These are phyloP conservation scores for Aquilaria malaccensis DNA, from an alignment of 345 rosid genomes.

Conservation along the genomic window DNA sequence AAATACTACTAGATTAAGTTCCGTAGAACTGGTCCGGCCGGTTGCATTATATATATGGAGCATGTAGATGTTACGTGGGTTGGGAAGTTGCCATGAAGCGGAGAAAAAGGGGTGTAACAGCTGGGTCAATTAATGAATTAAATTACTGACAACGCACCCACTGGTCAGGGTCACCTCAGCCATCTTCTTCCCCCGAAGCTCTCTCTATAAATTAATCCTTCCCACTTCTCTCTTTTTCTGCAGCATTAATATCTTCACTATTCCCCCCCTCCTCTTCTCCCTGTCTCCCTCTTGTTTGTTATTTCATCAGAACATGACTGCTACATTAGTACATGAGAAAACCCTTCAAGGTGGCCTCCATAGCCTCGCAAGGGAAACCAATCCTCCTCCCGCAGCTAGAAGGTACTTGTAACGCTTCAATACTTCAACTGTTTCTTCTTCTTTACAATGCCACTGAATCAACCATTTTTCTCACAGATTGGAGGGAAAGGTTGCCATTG, in stretches of 20 bases:
- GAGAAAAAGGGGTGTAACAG: no score
- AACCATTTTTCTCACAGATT: conserved; percentile 26
- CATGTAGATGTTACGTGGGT: no score
- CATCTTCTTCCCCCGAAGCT: no score
- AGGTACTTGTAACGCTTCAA: conserved; percentile 28
- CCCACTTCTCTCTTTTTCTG: no score
- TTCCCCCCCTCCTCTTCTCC: conserved; percentile 6
- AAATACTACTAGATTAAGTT: no score
- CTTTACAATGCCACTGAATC: neutral
- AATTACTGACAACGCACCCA: no score
- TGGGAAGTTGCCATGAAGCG: no score
- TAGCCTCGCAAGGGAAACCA: conserved; percentile 30
- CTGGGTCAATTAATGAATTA: no score
- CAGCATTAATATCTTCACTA: neutral
- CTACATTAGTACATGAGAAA: conserved; percentile 44
- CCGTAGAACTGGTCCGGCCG: no score
- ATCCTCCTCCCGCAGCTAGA: conserved; percentile 32
- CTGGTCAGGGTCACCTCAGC: no score
- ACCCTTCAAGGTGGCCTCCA: conserved; percentile 36
- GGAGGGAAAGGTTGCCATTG: conserved; percentile 71
- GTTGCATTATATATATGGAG: no score
- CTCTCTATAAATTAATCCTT: neutral
- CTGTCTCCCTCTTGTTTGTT: neutral
- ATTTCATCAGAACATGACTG: conserved; percentile 30
- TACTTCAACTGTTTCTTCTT: no score